Conservation (phyloP, 257 asterid genomes). For the Fraxinus excelsior region DNA sequence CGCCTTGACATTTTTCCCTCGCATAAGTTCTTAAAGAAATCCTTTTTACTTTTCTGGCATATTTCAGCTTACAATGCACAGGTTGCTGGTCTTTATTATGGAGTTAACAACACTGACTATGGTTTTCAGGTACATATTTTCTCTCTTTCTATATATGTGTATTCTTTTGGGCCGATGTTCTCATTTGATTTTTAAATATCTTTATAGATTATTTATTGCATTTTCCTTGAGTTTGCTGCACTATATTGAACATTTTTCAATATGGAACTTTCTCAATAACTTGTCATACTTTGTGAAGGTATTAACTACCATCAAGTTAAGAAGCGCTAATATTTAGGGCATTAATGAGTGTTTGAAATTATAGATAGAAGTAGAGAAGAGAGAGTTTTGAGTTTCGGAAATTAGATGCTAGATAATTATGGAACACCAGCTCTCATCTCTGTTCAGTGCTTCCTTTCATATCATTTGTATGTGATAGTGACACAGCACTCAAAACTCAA, state of each 20-base stretch:
- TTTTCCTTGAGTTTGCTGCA: not conserved
- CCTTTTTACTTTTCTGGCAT: constrained; percentile 27
- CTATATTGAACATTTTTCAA: not conserved
- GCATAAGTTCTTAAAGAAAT: constrained; percentile 11
- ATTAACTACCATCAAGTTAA: not conserved
- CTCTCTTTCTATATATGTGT: constrained; percentile 22
- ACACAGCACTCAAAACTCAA: not conserved
- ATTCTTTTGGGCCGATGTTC: constrained; percentile 3
- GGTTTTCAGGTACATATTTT: constrained; percentile 81
- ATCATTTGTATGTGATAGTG: not conserved
- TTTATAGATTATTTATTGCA: not conserved
- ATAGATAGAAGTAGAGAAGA: not conserved
- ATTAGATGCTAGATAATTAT: not conserved
- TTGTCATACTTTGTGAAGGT: not conserved
- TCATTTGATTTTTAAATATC: not conserved
- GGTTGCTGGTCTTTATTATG: constrained; percentile 96
- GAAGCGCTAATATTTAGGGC: not conserved
- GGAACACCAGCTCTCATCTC: not conserved
- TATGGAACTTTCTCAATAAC: not conserved
- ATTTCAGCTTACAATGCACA: constrained; percentile 91
- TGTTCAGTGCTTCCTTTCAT: not conserved
- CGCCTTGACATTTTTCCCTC: constrained; percentile 18
- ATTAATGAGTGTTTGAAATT: not conserved
- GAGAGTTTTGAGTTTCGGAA: not conserved
- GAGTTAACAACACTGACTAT: constrained; percentile 53